Conservation (phyloP, 371 early-diverging fungal genomes). For the Mucor velutinosus region DNA sequence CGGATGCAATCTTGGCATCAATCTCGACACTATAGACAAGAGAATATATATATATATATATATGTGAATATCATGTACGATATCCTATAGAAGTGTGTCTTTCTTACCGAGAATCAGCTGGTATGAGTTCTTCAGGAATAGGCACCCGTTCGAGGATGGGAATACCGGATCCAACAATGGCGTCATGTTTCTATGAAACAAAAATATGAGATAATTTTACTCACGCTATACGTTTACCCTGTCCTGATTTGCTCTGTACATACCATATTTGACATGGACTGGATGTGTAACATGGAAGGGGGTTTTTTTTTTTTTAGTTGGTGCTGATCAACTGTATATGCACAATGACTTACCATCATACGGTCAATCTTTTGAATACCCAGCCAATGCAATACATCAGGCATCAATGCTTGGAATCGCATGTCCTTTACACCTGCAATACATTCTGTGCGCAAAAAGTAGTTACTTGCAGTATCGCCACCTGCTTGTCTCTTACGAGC, state of each 20-base stretch:
- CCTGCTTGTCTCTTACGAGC: conserved; percentile 88
- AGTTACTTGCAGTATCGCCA: conserved; percentile 90
- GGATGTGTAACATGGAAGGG: conserved; percentile 6
- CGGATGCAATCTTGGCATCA: conserved; percentile 95
- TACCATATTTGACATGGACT: conserved; percentile 87
- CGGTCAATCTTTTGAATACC: conserved; percentile 94
- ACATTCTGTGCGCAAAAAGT: conserved; percentile 91
- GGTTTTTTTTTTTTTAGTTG: no score
- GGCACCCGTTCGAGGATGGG: conserved; percentile 87
- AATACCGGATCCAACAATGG: conserved; percentile 91
- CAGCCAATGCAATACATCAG: conserved; percentile 96
- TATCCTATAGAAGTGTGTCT: not conserved
- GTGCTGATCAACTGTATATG: not conserved
- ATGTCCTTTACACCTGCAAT: conserved; percentile 97
- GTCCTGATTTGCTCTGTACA: not conserved
- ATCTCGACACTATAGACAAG: conserved; percentile 78
- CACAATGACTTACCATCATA: conserved; percentile 69
- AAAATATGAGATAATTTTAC: not conserved
- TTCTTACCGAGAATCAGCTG: conserved; percentile 77
- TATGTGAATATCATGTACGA: not conserved
- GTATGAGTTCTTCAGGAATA: conserved; percentile 90
- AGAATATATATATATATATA: not conserved
- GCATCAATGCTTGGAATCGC: conserved; percentile 98
- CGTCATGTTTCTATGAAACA: conserved; percentile 83
- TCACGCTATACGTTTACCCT: not conserved